A percentile compares a stretch with the other conserved stretches of the same genome.
Conservation (phyloP, 2,329 filamentous ascomycete species). For the Aureobasidium sp. region DNA sequence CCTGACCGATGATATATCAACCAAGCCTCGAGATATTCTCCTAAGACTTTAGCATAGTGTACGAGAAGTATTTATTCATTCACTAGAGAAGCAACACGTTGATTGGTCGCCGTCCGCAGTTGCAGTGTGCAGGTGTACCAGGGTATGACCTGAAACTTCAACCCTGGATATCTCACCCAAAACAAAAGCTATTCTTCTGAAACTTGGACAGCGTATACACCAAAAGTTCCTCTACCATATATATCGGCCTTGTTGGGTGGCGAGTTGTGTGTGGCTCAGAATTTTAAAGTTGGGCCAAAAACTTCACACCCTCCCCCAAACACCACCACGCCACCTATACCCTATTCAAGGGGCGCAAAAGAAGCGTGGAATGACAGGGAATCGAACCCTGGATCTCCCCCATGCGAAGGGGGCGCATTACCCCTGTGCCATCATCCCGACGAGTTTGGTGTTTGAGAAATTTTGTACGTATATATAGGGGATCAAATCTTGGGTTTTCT, state of each 20-base stretch:
- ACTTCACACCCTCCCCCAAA: background rate
- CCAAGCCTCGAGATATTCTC: background rate
- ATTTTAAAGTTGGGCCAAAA: background rate
- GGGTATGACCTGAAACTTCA: background rate
- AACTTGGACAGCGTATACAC: background rate
- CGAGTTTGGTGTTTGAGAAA: background rate
- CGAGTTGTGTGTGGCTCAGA: no score
- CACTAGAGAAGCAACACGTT: background rate
- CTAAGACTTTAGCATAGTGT: background rate
- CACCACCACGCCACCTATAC: background rate
- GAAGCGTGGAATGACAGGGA: background rate
- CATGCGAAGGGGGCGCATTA: background rate
- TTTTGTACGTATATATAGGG: background rate
- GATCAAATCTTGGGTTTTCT: background rate
- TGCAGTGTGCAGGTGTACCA: background rate
- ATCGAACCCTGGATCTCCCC: slow-evolving; percentile 4
- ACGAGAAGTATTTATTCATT: no score
- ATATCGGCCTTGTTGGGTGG: background rate
- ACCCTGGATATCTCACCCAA: background rate
- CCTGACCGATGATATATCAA: background rate
- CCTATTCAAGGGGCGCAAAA: background rate
- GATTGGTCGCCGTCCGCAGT: background rate
- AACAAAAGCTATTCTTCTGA: background rate
- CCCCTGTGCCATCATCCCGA: background rate
- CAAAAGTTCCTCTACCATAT: no score